These are phyloP conservation scores for Sphagnum tenellum DNA, from an alignment of 225 moss, liverwort and hornwort genomes.

Conservation along the genomic window DNA sequence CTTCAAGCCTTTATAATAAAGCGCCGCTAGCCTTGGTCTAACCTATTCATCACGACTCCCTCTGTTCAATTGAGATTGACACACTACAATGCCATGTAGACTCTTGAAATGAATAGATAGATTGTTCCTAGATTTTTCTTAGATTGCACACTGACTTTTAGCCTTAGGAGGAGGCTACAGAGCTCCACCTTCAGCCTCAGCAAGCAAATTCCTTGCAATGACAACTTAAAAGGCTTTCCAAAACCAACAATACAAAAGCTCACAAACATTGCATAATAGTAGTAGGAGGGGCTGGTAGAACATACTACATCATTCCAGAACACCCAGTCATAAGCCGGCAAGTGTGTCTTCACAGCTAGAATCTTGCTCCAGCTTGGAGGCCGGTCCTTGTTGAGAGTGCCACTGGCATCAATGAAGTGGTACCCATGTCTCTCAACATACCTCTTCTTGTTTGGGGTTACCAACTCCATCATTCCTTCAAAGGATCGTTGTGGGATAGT, in stretches of 20 bases:
- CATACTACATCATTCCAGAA: constrained; percentile 99
- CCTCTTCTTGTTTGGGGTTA: constrained; percentile 71
- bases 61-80: background rate
- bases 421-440: constrained; percentile 88
- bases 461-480: constrained; percentile 92
- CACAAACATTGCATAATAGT: background rate
- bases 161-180: background rate
- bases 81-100: background rate
- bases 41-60: background rate
- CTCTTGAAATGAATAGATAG: too few species aligned
- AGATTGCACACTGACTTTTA: background rate
- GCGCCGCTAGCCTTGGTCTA: background rate
- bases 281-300: background rate
- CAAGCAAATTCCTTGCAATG: too few species aligned
- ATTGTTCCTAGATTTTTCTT: too few species aligned
- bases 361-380: constrained; percentile 99
- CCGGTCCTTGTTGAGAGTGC: constrained; percentile 68
- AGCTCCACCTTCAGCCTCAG: background rate
- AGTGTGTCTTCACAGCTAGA: constrained; percentile 78
- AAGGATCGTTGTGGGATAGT: constrained; percentile 91
- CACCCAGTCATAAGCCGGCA: constrained; percentile 85
- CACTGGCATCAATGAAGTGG: constrained; percentile 91
- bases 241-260: background rate
- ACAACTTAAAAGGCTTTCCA: too few species aligned
- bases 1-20: too few species aligned